Evolutionary conservation across 169 alveolate genomes (phyloP).

Genomic region (Cryptosporidium sp.): DNA sequence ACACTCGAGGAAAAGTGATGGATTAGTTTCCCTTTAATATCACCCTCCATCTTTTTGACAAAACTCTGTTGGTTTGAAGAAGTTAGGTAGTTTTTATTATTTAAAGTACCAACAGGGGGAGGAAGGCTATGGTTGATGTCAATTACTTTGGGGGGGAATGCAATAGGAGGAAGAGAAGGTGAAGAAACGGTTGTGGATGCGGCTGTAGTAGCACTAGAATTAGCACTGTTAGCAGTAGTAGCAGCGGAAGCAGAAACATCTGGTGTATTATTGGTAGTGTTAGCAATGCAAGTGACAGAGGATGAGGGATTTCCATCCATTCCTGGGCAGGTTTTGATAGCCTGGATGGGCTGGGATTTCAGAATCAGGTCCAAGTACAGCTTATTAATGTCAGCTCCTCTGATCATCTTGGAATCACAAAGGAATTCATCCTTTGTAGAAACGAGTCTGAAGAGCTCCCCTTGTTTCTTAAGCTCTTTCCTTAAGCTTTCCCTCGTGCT

Average conservation of each 20-base stretch:
- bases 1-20: neutral
- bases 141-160: neutral
- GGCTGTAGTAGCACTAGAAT: neutral
- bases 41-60: neutral
- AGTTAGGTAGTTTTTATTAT: neutral
- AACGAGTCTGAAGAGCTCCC: constrained; percentile 61
- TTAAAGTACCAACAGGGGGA: neutral
- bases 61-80: neutral
- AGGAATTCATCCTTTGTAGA: constrained; percentile 71
- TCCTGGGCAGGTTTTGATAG: neutral
- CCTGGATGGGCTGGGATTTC: neutral
- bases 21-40: neutral
- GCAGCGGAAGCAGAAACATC: neutral
- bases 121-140: neutral
- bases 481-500: constrained; percentile 63
- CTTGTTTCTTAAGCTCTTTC: constrained; percentile 65
- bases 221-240: neutral
- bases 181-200: neutral
- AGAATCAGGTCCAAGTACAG: constrained; percentile 1
- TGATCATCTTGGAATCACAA: constrained; percentile 46
- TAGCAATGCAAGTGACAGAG: neutral
- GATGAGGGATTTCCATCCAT: neutral
- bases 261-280: neutral
- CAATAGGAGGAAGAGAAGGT: neutral
- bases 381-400: neutral